These are phyloP conservation scores for Hypoxylon sp. DNA, from an alignment of 2,329 filamentous ascomycete species.

Conservation along the genomic window DNA sequence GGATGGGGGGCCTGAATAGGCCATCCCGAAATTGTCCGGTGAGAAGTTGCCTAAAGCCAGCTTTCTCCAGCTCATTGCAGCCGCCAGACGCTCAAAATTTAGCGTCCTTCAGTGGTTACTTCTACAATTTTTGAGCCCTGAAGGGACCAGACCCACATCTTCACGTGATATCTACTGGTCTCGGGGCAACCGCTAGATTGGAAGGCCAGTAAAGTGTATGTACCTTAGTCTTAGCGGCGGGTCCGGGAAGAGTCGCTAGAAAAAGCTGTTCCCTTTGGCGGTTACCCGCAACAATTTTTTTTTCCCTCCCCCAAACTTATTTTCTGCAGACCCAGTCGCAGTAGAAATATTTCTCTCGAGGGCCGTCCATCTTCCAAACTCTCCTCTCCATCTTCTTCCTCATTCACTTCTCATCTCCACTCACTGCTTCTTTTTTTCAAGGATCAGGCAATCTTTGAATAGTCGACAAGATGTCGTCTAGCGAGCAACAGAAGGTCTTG, in stretches of 20 bases:
- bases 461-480: conserved; percentile 68
- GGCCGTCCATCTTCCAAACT: conserved; percentile 42
- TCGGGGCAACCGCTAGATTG: conserved; percentile 46
- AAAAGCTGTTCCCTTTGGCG: conserved; percentile 63
- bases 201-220: conserved; percentile 17
- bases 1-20: conserved; percentile 33
- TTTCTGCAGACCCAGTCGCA: conserved; percentile 60
- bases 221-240: conserved; percentile 49
- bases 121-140: conserved; percentile 26
- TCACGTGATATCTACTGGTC: conserved; percentile 44
- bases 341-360: conserved; percentile 60
- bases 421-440: conserved; percentile 67
- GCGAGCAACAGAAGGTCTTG: conserved; percentile 71
- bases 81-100: conserved; percentile 6
- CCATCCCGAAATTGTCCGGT: conserved; percentile 48
- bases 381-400: conserved; percentile 41
- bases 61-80: conserved; percentile 24
- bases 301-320: conserved; percentile 60
- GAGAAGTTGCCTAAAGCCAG: conserved; percentile 26
- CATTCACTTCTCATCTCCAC: conserved; percentile 67
- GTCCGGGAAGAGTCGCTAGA: conserved; percentile 68
- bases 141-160: conserved; percentile 27
- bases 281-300: conserved; percentile 66
- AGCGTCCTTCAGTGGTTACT: conserved; percentile 11
- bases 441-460: conserved; percentile 61